Conservation (phyloP, 2,329 filamentous ascomycete species). For the Hypocreales sp. region DNA sequence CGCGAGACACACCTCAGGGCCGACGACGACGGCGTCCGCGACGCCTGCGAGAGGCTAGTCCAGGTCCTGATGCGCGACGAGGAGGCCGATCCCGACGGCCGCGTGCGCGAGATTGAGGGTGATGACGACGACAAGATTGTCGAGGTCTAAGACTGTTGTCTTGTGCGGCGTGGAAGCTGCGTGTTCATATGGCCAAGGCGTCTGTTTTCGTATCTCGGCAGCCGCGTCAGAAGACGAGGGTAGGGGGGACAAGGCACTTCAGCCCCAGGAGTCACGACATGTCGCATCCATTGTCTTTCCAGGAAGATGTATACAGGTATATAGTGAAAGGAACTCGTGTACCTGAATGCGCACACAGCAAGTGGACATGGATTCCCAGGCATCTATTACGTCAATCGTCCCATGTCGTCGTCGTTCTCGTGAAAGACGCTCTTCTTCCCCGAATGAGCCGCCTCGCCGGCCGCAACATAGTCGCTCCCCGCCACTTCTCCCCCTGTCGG, state of each 20-base stretch:
- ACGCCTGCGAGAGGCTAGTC: constrained; percentile 78
- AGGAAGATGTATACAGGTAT: too few species aligned
- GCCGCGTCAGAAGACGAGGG: too few species aligned
- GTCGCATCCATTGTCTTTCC: too few species aligned
- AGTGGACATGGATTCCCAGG: too few species aligned
- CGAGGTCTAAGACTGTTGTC: constrained; percentile 37
- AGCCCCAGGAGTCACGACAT: too few species aligned
- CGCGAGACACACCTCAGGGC: constrained; percentile 71
- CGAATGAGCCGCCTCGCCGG: constrained; percentile 9
- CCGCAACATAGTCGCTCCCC: constrained; percentile 13
- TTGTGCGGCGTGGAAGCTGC: too few species aligned
- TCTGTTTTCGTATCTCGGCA: too few species aligned
- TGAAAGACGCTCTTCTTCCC: constrained; percentile 24
- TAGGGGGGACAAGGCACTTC: too few species aligned
- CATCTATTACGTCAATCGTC: background rate
- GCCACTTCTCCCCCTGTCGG: constrained; percentile 11
- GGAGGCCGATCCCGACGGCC: constrained; percentile 26
- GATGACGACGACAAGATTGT: constrained; percentile 39
- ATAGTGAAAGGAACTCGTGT: too few species aligned
- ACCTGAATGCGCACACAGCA: too few species aligned
- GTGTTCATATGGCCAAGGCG: too few species aligned
- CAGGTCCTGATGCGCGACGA: constrained; percentile 72
- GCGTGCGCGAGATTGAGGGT: constrained; percentile 26
- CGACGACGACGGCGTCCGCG: constrained; percentile 63
- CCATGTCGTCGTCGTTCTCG: constrained; percentile 25